Evolutionary conservation across 2,329 filamentous ascomycete species (phyloP), one percentile per base, ranked within the genome.

Genomic region (Rutstroemia sydowiana): DNA sequence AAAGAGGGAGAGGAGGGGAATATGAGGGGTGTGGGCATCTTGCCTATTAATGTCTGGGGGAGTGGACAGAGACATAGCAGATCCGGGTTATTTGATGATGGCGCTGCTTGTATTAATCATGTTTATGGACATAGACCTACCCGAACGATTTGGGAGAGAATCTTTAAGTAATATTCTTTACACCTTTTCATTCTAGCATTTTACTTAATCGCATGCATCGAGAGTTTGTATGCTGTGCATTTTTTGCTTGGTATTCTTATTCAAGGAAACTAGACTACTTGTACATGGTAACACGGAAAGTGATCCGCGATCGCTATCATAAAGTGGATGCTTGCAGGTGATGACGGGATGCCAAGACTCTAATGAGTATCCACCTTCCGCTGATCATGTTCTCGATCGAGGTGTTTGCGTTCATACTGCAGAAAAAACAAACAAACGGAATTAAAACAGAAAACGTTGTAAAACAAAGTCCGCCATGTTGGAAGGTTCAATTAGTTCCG

Each of bases 41-140:
- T 62, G 18, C 57, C 59, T 1, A 55, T 62, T 21, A 57, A 61
- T 50, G 36, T 61, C n/a, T 61, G 59, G 60, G 54, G 53, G 14
- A 60, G 41, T 51, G 60, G 59, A 10, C 57, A 61, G 41, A 55
- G 45, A n/a, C 60, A 62, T 43, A 61, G 58, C 48, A 41, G 50
- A 10, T 55, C 60, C 14, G 55, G 55, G n/a, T 34, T 16, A 31
- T 54, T 53, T n/a, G 53, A 56, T 5, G 30, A 50, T 13, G 43
- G 55, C 11, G 51, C 48, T 20, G 60, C 59, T 13, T 62, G 60
- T 55, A 45, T 57, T 9, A 60, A 62, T 47, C 57, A 59, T 32
- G 43, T 57, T 2, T 56, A 49, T 45, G 45, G 51, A 7, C 49
- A 26, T 30, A 50, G 18, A 20, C 49, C 53, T 3, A 18, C 43